phyloP scores from a whole-genome alignment of 148 eudicot genomes.

The Fagopyrum tataricum region DNA sequence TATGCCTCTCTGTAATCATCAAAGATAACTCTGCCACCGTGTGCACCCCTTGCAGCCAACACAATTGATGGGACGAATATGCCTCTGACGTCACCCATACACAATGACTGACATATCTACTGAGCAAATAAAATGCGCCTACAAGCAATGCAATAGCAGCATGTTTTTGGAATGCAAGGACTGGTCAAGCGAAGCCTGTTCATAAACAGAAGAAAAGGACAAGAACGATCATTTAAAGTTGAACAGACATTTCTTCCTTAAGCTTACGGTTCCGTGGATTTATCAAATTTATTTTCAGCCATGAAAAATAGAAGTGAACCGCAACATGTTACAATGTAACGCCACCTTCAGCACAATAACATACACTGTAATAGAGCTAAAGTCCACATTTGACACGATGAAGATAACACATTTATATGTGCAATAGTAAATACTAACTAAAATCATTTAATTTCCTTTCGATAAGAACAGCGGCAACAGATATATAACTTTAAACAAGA shows the following conservation, averaged over 20 bases:
- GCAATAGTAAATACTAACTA: conserved; percentile 2
- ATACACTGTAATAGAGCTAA: neutral
- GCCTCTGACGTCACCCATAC: conserved; percentile 99
- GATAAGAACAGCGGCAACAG: neutral
- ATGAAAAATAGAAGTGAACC: neutral
- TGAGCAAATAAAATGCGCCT: conserved; percentile 85
- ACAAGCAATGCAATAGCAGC: conserved; percentile 81
- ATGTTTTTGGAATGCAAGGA: conserved; percentile 71
- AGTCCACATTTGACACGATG: neutral
- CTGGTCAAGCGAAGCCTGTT: conserved; percentile 75
- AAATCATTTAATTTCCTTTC: conserved; percentile 9
- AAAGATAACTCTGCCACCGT: conserved; percentile 86
- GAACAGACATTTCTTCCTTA: neutral
- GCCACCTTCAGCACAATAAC: neutral
- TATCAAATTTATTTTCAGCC: neutral
- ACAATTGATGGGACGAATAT: conserved; percentile 98
- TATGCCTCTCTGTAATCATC: conserved; percentile 99
- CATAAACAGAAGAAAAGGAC: conserved; percentile 8
- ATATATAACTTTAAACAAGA: neutral
- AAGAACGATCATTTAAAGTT: neutral
- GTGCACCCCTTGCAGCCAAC: conserved; percentile 89
- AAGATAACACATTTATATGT: neutral
- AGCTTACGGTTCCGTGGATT: neutral
- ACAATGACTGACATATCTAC: conserved; percentile 88
- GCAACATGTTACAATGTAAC: neutral